These are phyloP conservation scores for Entonaema liquescens DNA, from an alignment of 495 filamentous ascomycete species.

Conservation along the genomic window DNA sequence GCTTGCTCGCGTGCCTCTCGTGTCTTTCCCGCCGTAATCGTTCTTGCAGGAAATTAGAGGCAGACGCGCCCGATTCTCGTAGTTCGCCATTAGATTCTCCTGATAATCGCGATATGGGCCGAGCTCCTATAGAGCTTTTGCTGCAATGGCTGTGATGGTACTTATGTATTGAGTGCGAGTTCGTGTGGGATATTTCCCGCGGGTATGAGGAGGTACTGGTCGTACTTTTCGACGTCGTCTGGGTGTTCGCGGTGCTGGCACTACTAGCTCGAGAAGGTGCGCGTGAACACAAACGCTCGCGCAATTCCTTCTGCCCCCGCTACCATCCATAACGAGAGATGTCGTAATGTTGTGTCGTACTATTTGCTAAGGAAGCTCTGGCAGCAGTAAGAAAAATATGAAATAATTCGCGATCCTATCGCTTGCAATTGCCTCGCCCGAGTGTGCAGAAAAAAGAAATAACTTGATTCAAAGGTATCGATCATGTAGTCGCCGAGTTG, in stretches of 20 bases:
- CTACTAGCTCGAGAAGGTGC: slow-evolving; percentile 54
- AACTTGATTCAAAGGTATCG: not conserved
- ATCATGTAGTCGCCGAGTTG: not conserved
- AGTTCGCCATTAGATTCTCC: slow-evolving; percentile 45
- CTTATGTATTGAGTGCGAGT: slow-evolving; percentile 42
- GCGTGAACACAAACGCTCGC: slow-evolving; percentile 47
- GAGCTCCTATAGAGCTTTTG: slow-evolving; percentile 24
- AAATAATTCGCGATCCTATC: not conserved
- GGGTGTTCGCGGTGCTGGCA: slow-evolving; percentile 50
- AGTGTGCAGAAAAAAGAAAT: not conserved
- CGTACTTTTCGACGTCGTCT: slow-evolving; percentile 50
- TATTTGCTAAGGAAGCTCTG: not conserved
- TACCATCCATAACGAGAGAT: slow-evolving; percentile 34
- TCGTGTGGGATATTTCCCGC: slow-evolving; percentile 30
- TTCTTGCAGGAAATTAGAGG: slow-evolving; percentile 61
- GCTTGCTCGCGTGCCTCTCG: slow-evolving; percentile 50
- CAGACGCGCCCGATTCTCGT: slow-evolving; percentile 40
- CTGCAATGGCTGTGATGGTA: slow-evolving; percentile 43
- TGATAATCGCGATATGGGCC: slow-evolving; percentile 45
- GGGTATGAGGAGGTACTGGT: slow-evolving; percentile 48
- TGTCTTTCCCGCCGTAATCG: slow-evolving; percentile 59
- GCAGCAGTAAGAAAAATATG: not conserved
- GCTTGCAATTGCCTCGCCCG: not conserved
- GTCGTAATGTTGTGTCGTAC: not conserved
- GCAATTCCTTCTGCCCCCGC: slow-evolving; percentile 28